phyloP scores from a whole-genome alignment of 495 filamentous ascomycete genomes.

The Acidiella bohemica region DNA sequence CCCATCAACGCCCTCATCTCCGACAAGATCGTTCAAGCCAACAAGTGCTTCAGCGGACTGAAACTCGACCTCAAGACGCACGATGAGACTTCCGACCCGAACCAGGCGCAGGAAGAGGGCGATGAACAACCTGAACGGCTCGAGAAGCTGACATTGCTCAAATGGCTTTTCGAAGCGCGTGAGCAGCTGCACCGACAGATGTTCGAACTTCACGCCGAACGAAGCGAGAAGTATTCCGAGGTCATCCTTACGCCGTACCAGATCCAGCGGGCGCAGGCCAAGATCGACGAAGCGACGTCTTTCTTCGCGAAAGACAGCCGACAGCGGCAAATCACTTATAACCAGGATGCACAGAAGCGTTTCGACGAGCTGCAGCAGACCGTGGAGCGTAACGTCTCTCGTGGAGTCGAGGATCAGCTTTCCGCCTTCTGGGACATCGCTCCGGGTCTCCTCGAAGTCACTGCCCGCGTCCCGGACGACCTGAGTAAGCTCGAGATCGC shows the following conservation, averaged over 20 bases:
- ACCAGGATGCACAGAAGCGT: conserved; percentile 52
- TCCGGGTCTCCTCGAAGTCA: conserved; percentile 57
- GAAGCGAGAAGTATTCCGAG: conserved; percentile 71
- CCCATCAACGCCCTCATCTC: conserved; percentile 62
- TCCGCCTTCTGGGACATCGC: conserved; percentile 97
- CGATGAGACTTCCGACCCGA: conserved; percentile 59
- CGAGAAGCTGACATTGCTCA: conserved; percentile 84
- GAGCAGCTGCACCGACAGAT: conserved; percentile 71
- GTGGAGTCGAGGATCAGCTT: conserved; percentile 81
- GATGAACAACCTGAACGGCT: conserved; percentile 89
- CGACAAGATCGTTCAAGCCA: conserved; percentile 32
- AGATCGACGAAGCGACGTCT: conserved; percentile 55
- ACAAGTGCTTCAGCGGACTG: conserved; percentile 56
- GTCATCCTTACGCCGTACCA: conserved; percentile 71
- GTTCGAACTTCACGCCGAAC: conserved; percentile 69
- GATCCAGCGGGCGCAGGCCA: conserved; percentile 53
- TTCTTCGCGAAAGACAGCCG: conserved; percentile 71
- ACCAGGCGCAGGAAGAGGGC: conserved; percentile 80
- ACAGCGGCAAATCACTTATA: conserved; percentile 51
- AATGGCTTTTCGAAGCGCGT: conserved; percentile 93
- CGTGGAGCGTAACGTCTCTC: conserved; percentile 70
- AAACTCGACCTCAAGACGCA: conserved; percentile 48
- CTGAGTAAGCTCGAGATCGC: conserved; percentile 33
- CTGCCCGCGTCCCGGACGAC: conserved; percentile 57
- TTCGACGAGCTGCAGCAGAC: conserved; percentile 66